Conservation (phyloP, 306 rosid species). For the Ochetophila trinervis region DNA sequence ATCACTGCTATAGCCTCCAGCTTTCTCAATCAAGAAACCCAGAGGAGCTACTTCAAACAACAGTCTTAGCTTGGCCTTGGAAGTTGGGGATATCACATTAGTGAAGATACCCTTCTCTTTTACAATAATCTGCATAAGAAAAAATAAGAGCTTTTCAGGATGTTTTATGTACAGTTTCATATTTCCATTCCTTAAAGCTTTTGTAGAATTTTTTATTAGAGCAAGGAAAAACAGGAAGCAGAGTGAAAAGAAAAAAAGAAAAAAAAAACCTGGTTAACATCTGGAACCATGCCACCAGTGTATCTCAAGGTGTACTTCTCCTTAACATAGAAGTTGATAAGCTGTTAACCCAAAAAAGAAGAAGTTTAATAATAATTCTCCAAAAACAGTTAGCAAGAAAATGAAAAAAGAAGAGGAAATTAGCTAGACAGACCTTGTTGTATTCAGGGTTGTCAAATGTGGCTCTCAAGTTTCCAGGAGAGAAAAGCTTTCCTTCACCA, state of each 20-base stretch:
- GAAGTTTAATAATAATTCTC: constrained; percentile 18
- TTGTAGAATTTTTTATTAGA: neutral
- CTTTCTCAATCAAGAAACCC: constrained; percentile 80
- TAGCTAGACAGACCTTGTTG: constrained; percentile 50
- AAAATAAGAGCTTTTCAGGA: neutral
- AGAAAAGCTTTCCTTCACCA: constrained; percentile 92
- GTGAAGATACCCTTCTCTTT: constrained; percentile 96
- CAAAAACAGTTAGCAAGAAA: neutral
- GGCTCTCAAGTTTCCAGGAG: constrained; percentile 99
- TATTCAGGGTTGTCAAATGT: constrained; percentile 86
- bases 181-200: neutral
- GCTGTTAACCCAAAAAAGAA: constrained; percentile 42
- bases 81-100: constrained; percentile 79
- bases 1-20: constrained; percentile 96
- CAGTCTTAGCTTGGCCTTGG: constrained; percentile 92
- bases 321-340: constrained; percentile 71
- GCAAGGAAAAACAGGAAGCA: too few species aligned
- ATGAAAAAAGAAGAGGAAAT: neutral
- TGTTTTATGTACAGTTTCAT: neutral
- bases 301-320: constrained; percentile 97
- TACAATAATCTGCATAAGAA: constrained; percentile 65
- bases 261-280: constrained; percentile 95
- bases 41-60: constrained; percentile 98
- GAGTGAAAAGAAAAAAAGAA: too few species aligned
- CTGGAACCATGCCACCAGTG: constrained; percentile 99